A percentile compares a stretch with the other conserved stretches of the same genome.
Conservation (phyloP, 208 protist genomes). For the Crithidia thermophila region DNA sequence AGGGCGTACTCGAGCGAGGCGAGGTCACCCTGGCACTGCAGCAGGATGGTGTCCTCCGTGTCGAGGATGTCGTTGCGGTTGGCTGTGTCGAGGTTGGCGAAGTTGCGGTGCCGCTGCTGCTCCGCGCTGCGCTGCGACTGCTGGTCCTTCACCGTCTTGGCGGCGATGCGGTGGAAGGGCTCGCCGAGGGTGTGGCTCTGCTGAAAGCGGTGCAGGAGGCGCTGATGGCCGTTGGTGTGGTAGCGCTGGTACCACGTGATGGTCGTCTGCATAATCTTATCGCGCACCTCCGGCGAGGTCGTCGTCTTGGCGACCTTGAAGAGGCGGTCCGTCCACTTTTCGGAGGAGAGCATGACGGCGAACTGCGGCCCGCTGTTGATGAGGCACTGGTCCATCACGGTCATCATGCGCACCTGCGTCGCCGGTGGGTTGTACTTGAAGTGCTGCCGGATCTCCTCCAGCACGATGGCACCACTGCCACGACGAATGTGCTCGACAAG, state of each 20-base stretch:
- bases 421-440: slow-evolving; percentile 70
- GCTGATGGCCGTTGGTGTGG: slow-evolving; percentile 75
- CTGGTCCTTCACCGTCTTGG: slow-evolving; percentile 45
- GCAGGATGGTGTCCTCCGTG: slow-evolving; percentile 72
- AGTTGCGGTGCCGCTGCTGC: slow-evolving; percentile 35
- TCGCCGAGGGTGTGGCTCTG: slow-evolving; percentile 76
- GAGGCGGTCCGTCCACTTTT: slow-evolving; percentile 90
- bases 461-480: slow-evolving; percentile 57
- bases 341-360: slow-evolving; percentile 72
- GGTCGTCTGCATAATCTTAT: slow-evolving; percentile 72
- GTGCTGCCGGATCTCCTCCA: slow-evolving; percentile 75
- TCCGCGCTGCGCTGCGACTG: slow-evolving; percentile 20
- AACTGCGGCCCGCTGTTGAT: slow-evolving; percentile 77
- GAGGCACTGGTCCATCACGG: slow-evolving; percentile 78
- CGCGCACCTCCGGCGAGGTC: slow-evolving; percentile 39
- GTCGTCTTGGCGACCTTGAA: slow-evolving; percentile 86
- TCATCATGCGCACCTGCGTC: slow-evolving; percentile 69
- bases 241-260: slow-evolving; percentile 84
- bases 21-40: slow-evolving; percentile 85
- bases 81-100: slow-evolving; percentile 30
- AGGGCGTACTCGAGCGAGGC: slow-evolving; percentile 89
- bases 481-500: slow-evolving; percentile 76
- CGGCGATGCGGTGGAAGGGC: slow-evolving; percentile 49
- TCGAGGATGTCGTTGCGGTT: slow-evolving; percentile 70
- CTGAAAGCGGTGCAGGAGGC: slow-evolving; percentile 71